Evolutionary conservation across 202 grass and related monocot species (phyloP).

Genomic region (Setaria italica): DNA sequence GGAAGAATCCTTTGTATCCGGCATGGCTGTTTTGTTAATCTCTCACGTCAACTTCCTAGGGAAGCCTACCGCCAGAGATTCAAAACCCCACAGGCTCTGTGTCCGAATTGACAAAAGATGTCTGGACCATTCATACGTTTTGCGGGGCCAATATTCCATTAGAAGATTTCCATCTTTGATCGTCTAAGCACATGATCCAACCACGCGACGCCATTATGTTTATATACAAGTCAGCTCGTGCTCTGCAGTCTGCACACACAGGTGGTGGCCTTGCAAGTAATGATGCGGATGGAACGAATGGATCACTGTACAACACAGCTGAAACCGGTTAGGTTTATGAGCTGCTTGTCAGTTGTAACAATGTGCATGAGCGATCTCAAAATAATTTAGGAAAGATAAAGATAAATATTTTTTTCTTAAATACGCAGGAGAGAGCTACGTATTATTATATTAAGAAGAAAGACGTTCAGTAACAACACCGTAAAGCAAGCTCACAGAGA

Average conservation of each 20-base stretch:
- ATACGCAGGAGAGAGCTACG: no score
- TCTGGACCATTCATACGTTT: slow-evolving; percentile 9
- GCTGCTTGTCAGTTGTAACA: no score
- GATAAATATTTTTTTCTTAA: no score
- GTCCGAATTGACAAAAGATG: not conserved
- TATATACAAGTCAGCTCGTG: not conserved
- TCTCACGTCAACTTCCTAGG: slow-evolving; percentile 50
- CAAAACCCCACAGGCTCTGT: no score
- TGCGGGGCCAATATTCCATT: not conserved
- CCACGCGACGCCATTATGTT: not conserved
- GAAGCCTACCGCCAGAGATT: not conserved
- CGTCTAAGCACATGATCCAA: not conserved
- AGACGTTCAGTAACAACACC: no score
- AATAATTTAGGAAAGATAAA: not conserved
- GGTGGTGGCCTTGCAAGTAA: not conserved
- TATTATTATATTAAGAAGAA: no score
- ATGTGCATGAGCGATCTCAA: no score
- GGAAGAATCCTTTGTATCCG: not conserved
- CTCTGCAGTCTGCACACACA: not conserved
- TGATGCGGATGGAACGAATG: not conserved
- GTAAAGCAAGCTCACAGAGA: no score
- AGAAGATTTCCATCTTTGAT: not conserved
- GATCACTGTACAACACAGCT: no score
- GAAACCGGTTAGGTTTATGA: no score
- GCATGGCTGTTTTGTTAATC: slow-evolving; percentile 30